Base-by-base conservation (phyloP, 225 moss, liverwort and hornwort species). In the Polytrichum commune region DNA sequence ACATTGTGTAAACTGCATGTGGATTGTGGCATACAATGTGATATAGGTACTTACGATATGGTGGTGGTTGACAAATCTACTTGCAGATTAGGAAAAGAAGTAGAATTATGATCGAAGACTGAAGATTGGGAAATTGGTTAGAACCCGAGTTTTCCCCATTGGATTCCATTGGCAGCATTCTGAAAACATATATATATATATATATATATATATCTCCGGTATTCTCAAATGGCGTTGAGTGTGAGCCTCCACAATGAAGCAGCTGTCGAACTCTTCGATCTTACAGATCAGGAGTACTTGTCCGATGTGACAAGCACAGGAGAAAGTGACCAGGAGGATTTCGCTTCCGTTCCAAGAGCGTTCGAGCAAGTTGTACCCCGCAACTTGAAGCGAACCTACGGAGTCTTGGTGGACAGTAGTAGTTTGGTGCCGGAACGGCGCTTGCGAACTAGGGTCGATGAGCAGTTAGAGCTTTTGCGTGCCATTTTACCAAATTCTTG, bases 401-500 rank as follows among this genome's bases (percentile, higher is more conserved):
- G 63, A 28, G 33, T 67, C 1, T 27, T n/a, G 3, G 5, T 65
- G n/a, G 75, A 77, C 18, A 53, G 70, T 29, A 78, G 57, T 18
- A 46, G 30, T 38, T 35, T 29, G 24, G 69, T 60, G 29, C 63
- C 71, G 29, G 75, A 78, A 72, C 74, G 80, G 2, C 28, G 81
- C 55, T 63, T 79, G 67, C 81, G 72, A 22, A 24, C 74, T 27
- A 76, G 81, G 72, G 9, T 81, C 23, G 67, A 84, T 19, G 79
- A 81, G 72, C 84, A 84, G 72, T 60, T 87, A 35, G 76, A 66
- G 83, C 69, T 79, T 33, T 19, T 87, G 61, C 78, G 74, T 55
- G 76, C 74, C 13, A 71, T 79, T 5, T 61, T 84, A 1, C 84
- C 84, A 18, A 55, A 33, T 69, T 72, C 78, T 8, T 67, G 72